phyloP scores from a whole-genome alignment of 1,284 basidiomycete genomes.

The Rhodotorula sp. region DNA sequence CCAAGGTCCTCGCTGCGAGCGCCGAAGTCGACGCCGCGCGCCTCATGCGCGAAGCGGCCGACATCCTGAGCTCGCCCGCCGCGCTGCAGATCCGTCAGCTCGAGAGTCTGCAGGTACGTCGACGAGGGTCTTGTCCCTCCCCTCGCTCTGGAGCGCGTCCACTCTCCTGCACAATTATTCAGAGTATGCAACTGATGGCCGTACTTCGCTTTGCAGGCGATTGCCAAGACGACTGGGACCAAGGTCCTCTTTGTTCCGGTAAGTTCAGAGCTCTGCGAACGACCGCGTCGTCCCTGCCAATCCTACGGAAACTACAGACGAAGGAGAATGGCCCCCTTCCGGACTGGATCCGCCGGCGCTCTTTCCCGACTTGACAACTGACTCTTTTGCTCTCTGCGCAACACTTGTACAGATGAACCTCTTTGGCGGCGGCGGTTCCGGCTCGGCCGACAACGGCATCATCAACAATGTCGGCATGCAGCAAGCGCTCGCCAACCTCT shows the following conservation, averaged over 20 bases:
- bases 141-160: no score
- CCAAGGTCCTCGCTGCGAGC: slow-evolving; percentile 91
- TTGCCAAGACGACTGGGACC: neutral
- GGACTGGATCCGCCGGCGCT: no score
- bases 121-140: no score
- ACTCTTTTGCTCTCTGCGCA: neutral
- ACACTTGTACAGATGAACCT: slow-evolving; percentile 8
- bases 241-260: slow-evolving; percentile 40
- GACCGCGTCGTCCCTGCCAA: neutral
- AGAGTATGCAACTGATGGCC: no score
- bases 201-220: slow-evolving; percentile 57
- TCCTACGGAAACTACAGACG: neutral
- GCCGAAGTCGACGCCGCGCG: slow-evolving; percentile 60
- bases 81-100: slow-evolving; percentile 79
- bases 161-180: no score
- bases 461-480: slow-evolving; percentile 18
- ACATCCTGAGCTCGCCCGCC: slow-evolving; percentile 28
- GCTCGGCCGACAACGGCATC: slow-evolving; percentile 15
- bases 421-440: slow-evolving; percentile 3
- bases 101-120: slow-evolving; percentile 51
- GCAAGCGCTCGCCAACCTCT: slow-evolving; percentile 4
- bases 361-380: no score
- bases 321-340: no score
- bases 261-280: neutral
- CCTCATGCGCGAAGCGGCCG: slow-evolving; percentile 27